phyloP scores from a whole-genome alignment of 768 basidiomycete species.

The Macrolepiota albuminosa region DNA sequence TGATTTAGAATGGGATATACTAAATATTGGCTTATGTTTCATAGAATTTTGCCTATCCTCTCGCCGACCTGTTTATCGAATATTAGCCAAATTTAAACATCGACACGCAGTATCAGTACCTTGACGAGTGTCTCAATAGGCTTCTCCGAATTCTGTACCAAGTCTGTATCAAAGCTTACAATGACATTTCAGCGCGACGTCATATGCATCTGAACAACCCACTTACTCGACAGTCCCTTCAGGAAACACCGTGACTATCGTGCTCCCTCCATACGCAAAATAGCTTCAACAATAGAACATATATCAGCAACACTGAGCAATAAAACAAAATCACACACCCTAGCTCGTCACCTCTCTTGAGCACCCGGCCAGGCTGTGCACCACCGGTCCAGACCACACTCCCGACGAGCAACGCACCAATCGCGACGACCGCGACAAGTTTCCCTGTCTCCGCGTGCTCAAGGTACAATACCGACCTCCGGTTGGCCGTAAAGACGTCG shows the following conservation, averaged over 20 bases:
- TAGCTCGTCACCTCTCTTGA: constrained; percentile 64
- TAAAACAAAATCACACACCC: constrained; percentile 26
- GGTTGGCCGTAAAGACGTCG: constrained; percentile 64
- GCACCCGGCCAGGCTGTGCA: constrained; percentile 31
- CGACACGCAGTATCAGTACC: constrained; percentile 24
- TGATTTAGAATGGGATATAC: neutral
- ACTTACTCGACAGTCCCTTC: constrained; percentile 40
- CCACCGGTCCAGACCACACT: constrained; percentile 63
- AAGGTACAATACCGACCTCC: constrained; percentile 50
- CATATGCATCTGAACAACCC: neutral
- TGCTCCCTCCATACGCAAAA: constrained; percentile 78
- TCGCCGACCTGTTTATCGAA: constrained; percentile 26
- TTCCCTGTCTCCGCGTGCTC: constrained; percentile 40
- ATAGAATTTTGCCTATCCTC: constrained; percentile 26
- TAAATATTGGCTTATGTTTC: neutral
- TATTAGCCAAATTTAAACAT: neutral
- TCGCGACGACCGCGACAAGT: constrained; percentile 63
- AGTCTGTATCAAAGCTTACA: constrained; percentile 54
- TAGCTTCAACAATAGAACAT: constrained; percentile 23
- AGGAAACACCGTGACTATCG: constrained; percentile 58
- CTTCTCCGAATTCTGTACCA: constrained; percentile 46
- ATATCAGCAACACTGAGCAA: neutral
- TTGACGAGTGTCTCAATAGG: constrained; percentile 67
- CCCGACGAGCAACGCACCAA: constrained; percentile 81
- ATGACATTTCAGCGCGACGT: neutral